Conservation (phyloP, 2,329 filamentous ascomycete species). For the Sporothrix brasiliensis region DNA sequence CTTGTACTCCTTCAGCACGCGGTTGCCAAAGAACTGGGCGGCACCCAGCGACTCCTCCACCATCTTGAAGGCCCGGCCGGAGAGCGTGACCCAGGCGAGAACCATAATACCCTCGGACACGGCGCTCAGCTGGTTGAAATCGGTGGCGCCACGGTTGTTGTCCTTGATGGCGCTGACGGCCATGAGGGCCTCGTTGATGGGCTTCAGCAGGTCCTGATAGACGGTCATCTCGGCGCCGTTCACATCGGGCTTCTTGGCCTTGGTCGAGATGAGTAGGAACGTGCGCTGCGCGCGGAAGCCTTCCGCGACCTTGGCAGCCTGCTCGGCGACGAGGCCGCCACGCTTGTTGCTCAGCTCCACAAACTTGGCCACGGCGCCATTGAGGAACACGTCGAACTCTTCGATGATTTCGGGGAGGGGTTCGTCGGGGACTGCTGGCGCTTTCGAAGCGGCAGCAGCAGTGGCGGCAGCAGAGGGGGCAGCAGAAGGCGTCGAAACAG, state of each 20-base stretch:
- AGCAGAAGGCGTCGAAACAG: conserved; percentile 42
- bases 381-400: conserved; percentile 82
- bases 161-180: conserved; percentile 81
- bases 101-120: conserved; percentile 89
- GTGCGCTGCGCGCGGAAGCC: conserved; percentile 84
- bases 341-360: conserved; percentile 75
- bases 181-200: conserved; percentile 80
- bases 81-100: conserved; percentile 86
- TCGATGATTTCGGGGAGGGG: conserved; percentile 75
- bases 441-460: conserved; percentile 47
- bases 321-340: conserved; percentile 76
- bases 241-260: conserved; percentile 87
- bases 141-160: conserved; percentile 71
- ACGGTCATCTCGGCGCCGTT: conserved; percentile 60
- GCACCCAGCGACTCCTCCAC: conserved; percentile 81
- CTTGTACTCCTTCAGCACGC: conserved; percentile 88
- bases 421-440: conserved; percentile 50
- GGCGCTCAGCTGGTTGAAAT: conserved; percentile 81
- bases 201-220: conserved; percentile 79
- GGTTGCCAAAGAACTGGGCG: conserved; percentile 92
- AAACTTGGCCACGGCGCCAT: conserved; percentile 74
- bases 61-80: conserved; percentile 80
- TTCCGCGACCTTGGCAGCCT: conserved; percentile 61
- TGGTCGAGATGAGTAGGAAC: conserved; percentile 84
- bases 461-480: conserved; percentile 45